A percentile compares a stretch with the other conserved stretches of the same genome.
Conservation (phyloP, 2,329 filamentous ascomycete genomes). For the Penicillium psychrosexuale region DNA sequence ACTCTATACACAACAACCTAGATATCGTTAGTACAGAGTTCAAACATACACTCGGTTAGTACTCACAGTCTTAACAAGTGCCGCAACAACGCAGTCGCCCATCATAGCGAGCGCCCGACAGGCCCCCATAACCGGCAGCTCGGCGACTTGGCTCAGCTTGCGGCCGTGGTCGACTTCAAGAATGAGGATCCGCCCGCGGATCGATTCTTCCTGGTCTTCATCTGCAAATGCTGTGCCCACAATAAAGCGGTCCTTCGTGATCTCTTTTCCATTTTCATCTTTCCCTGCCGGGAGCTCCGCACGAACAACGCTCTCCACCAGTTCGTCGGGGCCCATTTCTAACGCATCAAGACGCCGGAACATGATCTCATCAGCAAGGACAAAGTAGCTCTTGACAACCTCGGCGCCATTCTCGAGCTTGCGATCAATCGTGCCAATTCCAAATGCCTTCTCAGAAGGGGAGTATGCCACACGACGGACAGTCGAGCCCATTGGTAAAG, state of each 20-base stretch:
- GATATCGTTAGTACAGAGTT: constrained; percentile 14
- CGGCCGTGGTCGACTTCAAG: constrained; percentile 72
- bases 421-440: constrained; percentile 78
- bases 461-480: constrained; percentile 87
- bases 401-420: constrained; percentile 70
- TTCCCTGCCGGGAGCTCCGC: constrained; percentile 65
- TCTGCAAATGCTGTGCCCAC: constrained; percentile 79
- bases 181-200: constrained; percentile 76
- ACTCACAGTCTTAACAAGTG: constrained; percentile 79
- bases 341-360: constrained; percentile 76
- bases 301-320: constrained; percentile 80
- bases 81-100: constrained; percentile 75
- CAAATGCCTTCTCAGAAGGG: constrained; percentile 73
- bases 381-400: constrained; percentile 73
- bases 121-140: constrained; percentile 69
- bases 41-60: neutral
- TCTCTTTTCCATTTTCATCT: constrained; percentile 53
- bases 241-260: constrained; percentile 70
- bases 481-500: constrained; percentile 74
- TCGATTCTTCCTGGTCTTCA: constrained; percentile 56
- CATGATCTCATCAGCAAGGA: constrained; percentile 83
- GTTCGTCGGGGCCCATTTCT: constrained; percentile 63
- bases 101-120: constrained; percentile 76
- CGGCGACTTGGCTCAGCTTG: constrained; percentile 67
- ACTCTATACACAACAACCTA: constrained; percentile 60